Percentiles rank a stretch among this genome's conserved stretches.
These are phyloP conservation scores for Saccharum hybrid DNA, from an alignment of 202 grass and related monocot genomes.

Conservation along the genomic window DNA sequence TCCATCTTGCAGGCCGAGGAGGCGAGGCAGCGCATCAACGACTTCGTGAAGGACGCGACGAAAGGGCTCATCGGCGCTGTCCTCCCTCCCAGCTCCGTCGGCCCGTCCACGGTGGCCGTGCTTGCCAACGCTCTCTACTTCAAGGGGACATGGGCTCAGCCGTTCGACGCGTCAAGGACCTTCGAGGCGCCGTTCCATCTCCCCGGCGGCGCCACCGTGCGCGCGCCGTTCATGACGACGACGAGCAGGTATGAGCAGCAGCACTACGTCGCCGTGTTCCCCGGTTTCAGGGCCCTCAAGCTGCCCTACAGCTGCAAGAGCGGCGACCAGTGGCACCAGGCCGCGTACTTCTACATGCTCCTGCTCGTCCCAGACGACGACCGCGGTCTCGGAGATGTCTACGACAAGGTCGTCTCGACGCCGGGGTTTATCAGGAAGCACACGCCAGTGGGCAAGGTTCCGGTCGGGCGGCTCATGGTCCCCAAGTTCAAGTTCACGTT, in stretches of 20 bases:
- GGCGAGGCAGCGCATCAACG: slow-evolving; percentile 44
- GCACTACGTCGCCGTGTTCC: slow-evolving; percentile 32
- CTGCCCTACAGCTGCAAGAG: slow-evolving; percentile 40
- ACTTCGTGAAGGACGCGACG: slow-evolving; percentile 36
- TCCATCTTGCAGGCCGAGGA: not conserved
- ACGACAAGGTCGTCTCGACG: slow-evolving; percentile 14
- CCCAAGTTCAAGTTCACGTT: slow-evolving; percentile 59
- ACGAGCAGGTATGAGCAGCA: not conserved
- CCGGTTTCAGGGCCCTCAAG: slow-evolving; percentile 52
- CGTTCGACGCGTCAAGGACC: slow-evolving; percentile 37
- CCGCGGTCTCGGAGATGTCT: not conserved
- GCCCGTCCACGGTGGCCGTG: slow-evolving; percentile 28
- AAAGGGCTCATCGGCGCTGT: slow-evolving; percentile 36
- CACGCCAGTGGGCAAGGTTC: slow-evolving; percentile 21
- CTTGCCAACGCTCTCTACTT: slow-evolving; percentile 62
- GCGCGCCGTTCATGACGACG: slow-evolving; percentile 48
- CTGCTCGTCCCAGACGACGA: not conserved
- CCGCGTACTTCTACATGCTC: slow-evolving; percentile 1
- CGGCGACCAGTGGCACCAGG: not conserved
- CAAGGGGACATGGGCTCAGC: slow-evolving; percentile 46
- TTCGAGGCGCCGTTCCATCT: slow-evolving; percentile 39
- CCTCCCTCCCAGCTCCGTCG: slow-evolving; percentile 28
- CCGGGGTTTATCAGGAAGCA: slow-evolving; percentile 50
- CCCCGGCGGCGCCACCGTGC: slow-evolving; percentile 12
- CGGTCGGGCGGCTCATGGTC: slow-evolving; percentile 29